Percentiles rank a stretch among this genome's conserved stretches.
Evolutionary conservation across 2,329 filamentous ascomycete genomes (phyloP).

Genomic region (Aspergillus melleus): DNA sequence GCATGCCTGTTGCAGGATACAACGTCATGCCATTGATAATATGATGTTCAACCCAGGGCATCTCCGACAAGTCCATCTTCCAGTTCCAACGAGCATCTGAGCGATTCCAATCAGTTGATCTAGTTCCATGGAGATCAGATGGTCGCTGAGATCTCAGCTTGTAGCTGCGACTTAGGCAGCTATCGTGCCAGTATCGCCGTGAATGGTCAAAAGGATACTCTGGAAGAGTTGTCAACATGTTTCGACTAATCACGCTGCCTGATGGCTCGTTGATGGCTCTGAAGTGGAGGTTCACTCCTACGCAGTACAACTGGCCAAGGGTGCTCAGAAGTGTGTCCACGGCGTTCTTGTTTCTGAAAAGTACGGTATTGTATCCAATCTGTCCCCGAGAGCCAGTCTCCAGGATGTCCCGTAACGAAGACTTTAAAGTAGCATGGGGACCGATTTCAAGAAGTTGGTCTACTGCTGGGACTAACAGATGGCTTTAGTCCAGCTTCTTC

Average conservation of each 20-base stretch:
- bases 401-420: constrained; percentile 29
- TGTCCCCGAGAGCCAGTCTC: neutral
- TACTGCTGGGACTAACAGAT: neutral
- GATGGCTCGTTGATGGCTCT: neutral
- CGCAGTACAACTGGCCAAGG: neutral
- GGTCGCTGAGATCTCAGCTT: neutral
- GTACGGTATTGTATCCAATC: neutral
- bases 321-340: neutral
- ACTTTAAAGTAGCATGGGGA: constrained; percentile 31
- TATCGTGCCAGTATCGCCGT: neutral
- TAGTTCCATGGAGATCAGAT: neutral
- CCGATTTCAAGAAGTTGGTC: constrained; percentile 34
- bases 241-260: too few relatives aligned
- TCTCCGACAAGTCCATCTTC: neutral
- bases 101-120: neutral
- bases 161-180: neutral
- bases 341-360: constrained; percentile 2
- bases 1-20: neutral
- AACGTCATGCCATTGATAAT: neutral
- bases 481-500: neutral
- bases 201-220: neutral
- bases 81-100: neutral
- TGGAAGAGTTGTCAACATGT: neutral
- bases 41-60: neutral
- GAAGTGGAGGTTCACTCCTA: neutral